Conservation (phyloP, 2,329 filamentous ascomycete genomes). For the Verticillium albo-atrum region DNA sequence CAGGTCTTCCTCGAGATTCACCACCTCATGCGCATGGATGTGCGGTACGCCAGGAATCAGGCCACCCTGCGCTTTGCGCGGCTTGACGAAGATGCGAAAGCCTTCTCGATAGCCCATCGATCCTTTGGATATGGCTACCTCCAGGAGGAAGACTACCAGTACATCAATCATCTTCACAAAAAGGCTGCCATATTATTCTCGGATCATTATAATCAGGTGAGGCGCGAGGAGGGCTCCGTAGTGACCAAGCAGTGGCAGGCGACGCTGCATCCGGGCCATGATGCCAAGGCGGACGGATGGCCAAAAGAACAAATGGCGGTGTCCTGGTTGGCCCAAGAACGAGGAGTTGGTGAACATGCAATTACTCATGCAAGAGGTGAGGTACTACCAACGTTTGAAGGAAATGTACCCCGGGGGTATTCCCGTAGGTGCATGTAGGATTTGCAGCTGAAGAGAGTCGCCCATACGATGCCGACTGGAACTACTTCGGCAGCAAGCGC, state of each 20-base stretch:
- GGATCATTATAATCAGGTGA: background rate
- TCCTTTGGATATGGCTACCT: background rate
- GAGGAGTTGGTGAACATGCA: background rate
- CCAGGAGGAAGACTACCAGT: background rate
- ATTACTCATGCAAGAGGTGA: too few species aligned
- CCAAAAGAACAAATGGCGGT: background rate
- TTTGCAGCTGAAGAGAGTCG: background rate
- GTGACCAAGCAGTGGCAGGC: background rate
- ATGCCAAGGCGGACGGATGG: background rate
- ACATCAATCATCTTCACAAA: background rate
- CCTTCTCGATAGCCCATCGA: too few species aligned
- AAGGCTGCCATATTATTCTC: background rate
- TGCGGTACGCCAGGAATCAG: too few species aligned
- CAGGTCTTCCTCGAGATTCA: too few species aligned
- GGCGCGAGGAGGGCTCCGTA: background rate
- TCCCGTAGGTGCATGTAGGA: too few species aligned
- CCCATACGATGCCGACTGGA: slow-evolving; percentile 16
- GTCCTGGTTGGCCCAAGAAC: background rate
- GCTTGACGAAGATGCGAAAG: too few species aligned
- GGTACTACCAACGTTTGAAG: too few species aligned
- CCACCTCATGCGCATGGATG: too few species aligned
- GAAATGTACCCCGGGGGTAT: too few species aligned
- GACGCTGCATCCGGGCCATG: background rate
- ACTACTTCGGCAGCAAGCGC: slow-evolving; percentile 15
- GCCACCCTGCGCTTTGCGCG: too few species aligned